phyloP scores from a whole-genome alignment of 805 yeast species.

The Candida chauliodis region DNA sequence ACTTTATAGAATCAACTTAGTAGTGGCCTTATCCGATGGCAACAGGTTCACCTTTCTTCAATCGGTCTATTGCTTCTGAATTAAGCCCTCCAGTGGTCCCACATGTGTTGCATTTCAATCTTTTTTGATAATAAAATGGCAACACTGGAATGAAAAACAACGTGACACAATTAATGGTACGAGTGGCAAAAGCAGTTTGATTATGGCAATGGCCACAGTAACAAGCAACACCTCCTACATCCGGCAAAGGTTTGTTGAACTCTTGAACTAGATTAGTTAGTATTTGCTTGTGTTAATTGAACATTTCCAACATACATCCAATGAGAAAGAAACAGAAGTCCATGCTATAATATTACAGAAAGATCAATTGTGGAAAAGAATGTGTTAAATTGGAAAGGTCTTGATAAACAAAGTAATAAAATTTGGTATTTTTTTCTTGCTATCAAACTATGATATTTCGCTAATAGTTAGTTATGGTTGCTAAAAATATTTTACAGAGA shows the following conservation, averaged over 20 bases:
- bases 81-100: slow-evolving; percentile 36
- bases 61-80: slow-evolving; percentile 19
- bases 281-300: background rate
- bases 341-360: slow-evolving; percentile 17
- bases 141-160: slow-evolving; percentile 53
- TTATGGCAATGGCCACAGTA: slow-evolving; percentile 62
- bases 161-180: slow-evolving; percentile 51
- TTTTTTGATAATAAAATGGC: slow-evolving; percentile 51
- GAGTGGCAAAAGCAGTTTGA: slow-evolving; percentile 48
- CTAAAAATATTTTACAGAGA: background rate
- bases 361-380: background rate
- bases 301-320: slow-evolving; percentile 25
- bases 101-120: slow-evolving; percentile 50
- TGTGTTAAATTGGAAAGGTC: background rate
- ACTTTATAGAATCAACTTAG: too few species aligned
- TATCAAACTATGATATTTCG: too few species aligned
- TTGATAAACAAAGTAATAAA: too few species aligned
- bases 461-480: slow-evolving; percentile 6
- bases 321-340: slow-evolving; percentile 31
- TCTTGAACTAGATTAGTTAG: slow-evolving; percentile 23
- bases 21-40: slow-evolving; percentile 24
- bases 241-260: slow-evolving; percentile 28
- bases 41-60: slow-evolving; percentile 32
- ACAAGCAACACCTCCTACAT: slow-evolving; percentile 28
- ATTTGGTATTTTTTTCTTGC: slow-evolving; percentile 1